These are phyloP conservation scores for Phialophora chinensis DNA, from an alignment of 2,329 filamentous ascomycete genomes.

Conservation along the genomic window DNA sequence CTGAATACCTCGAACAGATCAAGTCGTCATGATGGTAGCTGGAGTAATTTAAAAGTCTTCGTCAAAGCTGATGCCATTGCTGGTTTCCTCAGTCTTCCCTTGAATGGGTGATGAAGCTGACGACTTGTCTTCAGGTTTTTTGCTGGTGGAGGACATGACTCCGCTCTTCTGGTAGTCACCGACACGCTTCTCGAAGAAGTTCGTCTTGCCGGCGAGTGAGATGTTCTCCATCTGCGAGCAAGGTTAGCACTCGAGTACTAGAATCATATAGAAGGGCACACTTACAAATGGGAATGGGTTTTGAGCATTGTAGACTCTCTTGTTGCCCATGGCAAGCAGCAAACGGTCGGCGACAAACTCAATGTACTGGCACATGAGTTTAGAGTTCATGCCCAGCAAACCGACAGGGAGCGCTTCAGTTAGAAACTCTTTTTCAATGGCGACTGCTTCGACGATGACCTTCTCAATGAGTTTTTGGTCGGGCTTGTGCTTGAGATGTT, in stretches of 20 bases:
- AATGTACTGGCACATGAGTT: constrained; percentile 99
- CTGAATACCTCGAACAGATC: constrained; percentile 27
- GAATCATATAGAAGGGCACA: background rate
- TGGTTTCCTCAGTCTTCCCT: constrained; percentile 44
- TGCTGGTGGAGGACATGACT: constrained; percentile 86
- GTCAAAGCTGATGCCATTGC: constrained; percentile 87
- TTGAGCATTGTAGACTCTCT: constrained; percentile 87
- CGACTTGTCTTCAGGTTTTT: constrained; percentile 70
- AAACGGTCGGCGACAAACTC: constrained; percentile 98
- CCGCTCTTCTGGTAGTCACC: constrained; percentile 99
- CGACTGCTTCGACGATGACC: constrained; percentile 93
- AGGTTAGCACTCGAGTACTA: constrained; percentile 2
- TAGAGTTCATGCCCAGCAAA: constrained; percentile 96
- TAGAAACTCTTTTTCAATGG: constrained; percentile 96
- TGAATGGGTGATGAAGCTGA: constrained; percentile 57
- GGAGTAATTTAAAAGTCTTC: constrained; percentile 83
- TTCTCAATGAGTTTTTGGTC: constrained; percentile 78
- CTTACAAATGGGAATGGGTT: constrained; percentile 92
- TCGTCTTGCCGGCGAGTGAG: constrained; percentile 97
- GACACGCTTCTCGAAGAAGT: constrained; percentile 99
- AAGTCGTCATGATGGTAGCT: constrained; percentile 14
- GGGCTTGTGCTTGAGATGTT: constrained; percentile 92
- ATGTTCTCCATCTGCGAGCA: constrained; percentile 86
- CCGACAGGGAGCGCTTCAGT: constrained; percentile 92
- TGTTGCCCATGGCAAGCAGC: constrained; percentile 88